Conservation (phyloP, 2,329 filamentous ascomycete species). For the Paraconiothyrium sp. region DNA sequence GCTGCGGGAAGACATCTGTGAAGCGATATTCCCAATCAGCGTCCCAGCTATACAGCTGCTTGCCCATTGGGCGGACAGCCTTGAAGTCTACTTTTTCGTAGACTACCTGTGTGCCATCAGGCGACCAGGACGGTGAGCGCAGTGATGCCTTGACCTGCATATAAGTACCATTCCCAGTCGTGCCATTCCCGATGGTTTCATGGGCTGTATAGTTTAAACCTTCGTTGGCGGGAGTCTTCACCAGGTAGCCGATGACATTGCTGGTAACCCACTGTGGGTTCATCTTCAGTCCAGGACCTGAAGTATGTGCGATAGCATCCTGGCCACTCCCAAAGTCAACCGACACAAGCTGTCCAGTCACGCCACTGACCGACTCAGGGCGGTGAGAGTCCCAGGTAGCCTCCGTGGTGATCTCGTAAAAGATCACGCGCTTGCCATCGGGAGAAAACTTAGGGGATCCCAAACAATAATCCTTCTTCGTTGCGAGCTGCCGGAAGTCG, state of each 20-base stretch:
- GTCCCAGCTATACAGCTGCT: slow-evolving; percentile 53
- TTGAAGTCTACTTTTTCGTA: slow-evolving; percentile 37
- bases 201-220: slow-evolving; percentile 33
- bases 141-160: slow-evolving; percentile 14
- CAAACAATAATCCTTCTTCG: slow-evolving; percentile 47
- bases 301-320: slow-evolving; percentile 43
- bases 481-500: slow-evolving; percentile 48
- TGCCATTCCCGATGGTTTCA: slow-evolving; percentile 6
- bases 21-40: slow-evolving; percentile 55
- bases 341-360: slow-evolving; percentile 44
- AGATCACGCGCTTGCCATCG: slow-evolving; percentile 26
- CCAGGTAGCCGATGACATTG: slow-evolving; percentile 32
- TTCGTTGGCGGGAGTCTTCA: slow-evolving; percentile 37
- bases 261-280: slow-evolving; percentile 31
- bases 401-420: slow-evolving; percentile 53
- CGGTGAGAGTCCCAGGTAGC: slow-evolving; percentile 52
- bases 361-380: slow-evolving; percentile 28
- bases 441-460: slow-evolving; percentile 50
- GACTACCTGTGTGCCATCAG: slow-evolving; percentile 42
- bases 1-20: slow-evolving; percentile 55
- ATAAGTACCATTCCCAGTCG: not conserved
- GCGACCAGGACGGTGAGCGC: slow-evolving; percentile 46
- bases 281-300: slow-evolving; percentile 42
- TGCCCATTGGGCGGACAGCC: slow-evolving; percentile 44
- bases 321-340: slow-evolving; percentile 54